phyloP scores from a whole-genome alignment of 495 filamentous ascomycete genomes.

The Neurospora sp. region DNA sequence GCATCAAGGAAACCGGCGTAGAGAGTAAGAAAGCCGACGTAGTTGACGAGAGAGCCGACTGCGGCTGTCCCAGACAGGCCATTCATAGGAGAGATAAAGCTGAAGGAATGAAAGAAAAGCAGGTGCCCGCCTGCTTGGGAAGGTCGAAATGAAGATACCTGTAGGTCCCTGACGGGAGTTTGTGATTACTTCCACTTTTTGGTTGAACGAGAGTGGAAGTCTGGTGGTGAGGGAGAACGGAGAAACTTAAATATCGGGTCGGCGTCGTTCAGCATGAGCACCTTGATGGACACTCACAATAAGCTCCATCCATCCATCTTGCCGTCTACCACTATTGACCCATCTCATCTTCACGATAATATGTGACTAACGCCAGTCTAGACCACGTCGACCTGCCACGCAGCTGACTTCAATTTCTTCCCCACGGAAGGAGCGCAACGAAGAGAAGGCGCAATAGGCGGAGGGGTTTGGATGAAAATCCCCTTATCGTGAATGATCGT shows the following conservation, averaged over 20 bases:
- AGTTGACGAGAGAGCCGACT: background rate
- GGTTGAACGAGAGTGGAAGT: background rate
- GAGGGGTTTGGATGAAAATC: background rate
- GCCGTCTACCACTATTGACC: background rate
- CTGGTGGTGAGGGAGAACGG: background rate
- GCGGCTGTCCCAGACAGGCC: background rate
- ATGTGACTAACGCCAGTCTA: background rate
- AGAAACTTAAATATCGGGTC: background rate
- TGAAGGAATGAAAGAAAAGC: background rate
- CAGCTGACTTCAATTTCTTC: background rate
- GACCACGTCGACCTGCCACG: background rate
- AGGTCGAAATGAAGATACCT: background rate
- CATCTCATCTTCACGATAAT: background rate
- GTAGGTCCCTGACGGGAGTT: background rate
- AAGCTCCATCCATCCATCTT: background rate
- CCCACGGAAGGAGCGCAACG: background rate
- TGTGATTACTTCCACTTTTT: background rate
- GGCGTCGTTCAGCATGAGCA: background rate
- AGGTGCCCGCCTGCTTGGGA: background rate
- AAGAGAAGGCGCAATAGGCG: background rate
- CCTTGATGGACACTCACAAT: background rate
- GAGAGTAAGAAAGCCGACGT: conserved; percentile 4
- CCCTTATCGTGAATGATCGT: background rate
- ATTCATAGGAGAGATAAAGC: background rate
- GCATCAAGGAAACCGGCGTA: conserved; percentile 4